Evolutionary conservation across 208 protist genomes (phyloP).

Genomic region (Leishmania guyanensis): DNA sequence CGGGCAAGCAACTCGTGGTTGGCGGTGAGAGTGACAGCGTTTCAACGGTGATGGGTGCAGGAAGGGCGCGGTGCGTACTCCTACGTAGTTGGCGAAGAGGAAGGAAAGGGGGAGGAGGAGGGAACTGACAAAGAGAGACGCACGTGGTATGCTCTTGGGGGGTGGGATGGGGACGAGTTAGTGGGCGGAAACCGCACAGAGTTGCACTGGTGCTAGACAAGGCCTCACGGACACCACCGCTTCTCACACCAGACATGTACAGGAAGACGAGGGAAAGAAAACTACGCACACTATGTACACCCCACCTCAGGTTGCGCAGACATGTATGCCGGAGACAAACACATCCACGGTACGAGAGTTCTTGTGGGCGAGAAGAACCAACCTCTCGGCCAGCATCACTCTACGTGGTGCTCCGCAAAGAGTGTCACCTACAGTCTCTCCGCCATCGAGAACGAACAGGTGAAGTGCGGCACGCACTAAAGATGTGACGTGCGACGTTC

Average conservation of each 20-base stretch:
- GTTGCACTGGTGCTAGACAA: neutral
- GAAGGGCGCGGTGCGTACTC: neutral
- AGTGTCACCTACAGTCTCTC: neutral
- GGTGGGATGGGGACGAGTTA: neutral
- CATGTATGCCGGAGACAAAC: neutral
- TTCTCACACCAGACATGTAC: neutral
- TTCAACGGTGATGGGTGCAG: neutral
- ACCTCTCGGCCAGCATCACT: neutral
- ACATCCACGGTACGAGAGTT: neutral
- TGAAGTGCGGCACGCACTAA: neutral
- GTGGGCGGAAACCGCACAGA: neutral
- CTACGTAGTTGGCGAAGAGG: neutral
- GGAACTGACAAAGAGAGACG: neutral
- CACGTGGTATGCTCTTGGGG: neutral
- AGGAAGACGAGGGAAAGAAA: neutral
- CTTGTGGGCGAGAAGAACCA: neutral
- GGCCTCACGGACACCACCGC: neutral
- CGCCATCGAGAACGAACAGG: neutral
- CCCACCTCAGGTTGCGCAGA: neutral
- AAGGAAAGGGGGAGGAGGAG: too few species aligned
- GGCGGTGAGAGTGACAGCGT: too few species aligned
- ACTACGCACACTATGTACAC: neutral
- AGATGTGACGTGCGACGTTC: neutral
- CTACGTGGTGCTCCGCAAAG: neutral
- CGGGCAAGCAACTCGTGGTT: too few species aligned